Conservation (phyloP, 495 filamentous ascomycete genomes). For the Neurospora sp. region DNA sequence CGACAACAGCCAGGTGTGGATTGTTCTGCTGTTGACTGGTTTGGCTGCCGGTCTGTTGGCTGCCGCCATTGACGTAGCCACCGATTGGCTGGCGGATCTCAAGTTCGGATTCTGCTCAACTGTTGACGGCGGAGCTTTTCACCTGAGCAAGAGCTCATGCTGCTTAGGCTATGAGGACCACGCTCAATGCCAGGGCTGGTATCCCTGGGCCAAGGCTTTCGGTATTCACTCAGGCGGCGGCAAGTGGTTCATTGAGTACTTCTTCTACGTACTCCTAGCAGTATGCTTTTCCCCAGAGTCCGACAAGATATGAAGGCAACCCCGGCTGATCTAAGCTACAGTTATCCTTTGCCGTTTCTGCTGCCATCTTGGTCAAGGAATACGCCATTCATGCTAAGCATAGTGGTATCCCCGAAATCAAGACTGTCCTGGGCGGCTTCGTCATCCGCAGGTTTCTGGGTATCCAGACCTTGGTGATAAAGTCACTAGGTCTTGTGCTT, state of each 20-base stretch:
- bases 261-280: slow-evolving; percentile 74
- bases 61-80: slow-evolving; percentile 83
- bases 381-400: slow-evolving; percentile 89
- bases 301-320: background rate
- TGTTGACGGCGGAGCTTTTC: slow-evolving; percentile 75
- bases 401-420: slow-evolving; percentile 96
- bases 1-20: slow-evolving; percentile 86
- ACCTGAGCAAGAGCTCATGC: slow-evolving; percentile 83
- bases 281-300: slow-evolving; percentile 35
- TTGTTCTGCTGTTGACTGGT: slow-evolving; percentile 66
- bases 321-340: slow-evolving; percentile 18
- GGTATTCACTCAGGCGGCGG: slow-evolving; percentile 55
- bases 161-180: slow-evolving; percentile 81
- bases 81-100: slow-evolving; percentile 87
- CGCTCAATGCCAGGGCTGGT: slow-evolving; percentile 75
- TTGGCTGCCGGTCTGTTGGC: slow-evolving; percentile 75
- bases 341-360: slow-evolving; percentile 71
- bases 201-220: slow-evolving; percentile 69
- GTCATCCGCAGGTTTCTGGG: slow-evolving; percentile 88
- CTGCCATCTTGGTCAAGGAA: slow-evolving; percentile 67
- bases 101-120: slow-evolving; percentile 84
- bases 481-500: slow-evolving; percentile 84
- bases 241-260: slow-evolving; percentile 71
- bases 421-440: slow-evolving; percentile 91
- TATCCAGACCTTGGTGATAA: slow-evolving; percentile 84